phyloP scores from a whole-genome alignment of 2,329 filamentous ascomycete genomes.

The Xylariaceae sp. region DNA sequence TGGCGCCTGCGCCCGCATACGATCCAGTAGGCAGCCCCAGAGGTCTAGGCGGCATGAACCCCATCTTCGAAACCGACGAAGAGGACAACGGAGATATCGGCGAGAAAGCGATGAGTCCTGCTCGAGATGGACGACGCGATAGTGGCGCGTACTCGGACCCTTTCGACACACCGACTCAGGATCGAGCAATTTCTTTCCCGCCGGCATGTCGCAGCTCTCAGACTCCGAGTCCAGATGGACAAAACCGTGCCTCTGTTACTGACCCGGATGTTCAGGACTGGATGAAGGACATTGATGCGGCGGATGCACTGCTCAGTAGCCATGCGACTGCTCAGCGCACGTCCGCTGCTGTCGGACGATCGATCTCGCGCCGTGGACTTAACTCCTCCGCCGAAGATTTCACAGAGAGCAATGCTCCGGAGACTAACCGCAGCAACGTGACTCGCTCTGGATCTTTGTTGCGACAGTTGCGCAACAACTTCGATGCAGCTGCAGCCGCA shows the following conservation, averaged over 20 bases:
- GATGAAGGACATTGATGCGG: constrained; percentile 52
- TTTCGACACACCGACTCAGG: constrained; percentile 43
- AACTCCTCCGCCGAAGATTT: constrained; percentile 34
- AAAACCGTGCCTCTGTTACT: constrained; percentile 25
- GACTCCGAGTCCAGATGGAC: constrained; percentile 40
- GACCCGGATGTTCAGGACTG: constrained; percentile 55
- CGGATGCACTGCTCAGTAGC: constrained; percentile 46
- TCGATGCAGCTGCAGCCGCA: constrained; percentile 32
- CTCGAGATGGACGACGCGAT: constrained; percentile 20
- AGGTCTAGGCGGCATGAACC: constrained; percentile 45
- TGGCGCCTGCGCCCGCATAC: constrained; percentile 29
- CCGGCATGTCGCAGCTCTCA: constrained; percentile 33
- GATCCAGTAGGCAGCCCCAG: constrained; percentile 27
- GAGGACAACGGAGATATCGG: constrained; percentile 39
- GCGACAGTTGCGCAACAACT: constrained; percentile 33
- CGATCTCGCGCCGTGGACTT: constrained; percentile 16
- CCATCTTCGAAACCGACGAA: constrained; percentile 56
- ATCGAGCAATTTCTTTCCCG: constrained; percentile 26
- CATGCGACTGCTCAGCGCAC: constrained; percentile 37
- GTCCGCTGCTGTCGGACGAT: constrained; percentile 17
- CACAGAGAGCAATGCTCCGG: constrained; percentile 53
- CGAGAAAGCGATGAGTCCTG: constrained; percentile 26
- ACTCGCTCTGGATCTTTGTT: constrained; percentile 35
- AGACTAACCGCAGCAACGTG: constrained; percentile 45
- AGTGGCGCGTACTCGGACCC: constrained; percentile 40